Evolutionary conservation across 108 stramenopile species (phyloP), one percentile per base, ranked within the genome.

Genomic region (Discostella stelligeroides): DNA sequence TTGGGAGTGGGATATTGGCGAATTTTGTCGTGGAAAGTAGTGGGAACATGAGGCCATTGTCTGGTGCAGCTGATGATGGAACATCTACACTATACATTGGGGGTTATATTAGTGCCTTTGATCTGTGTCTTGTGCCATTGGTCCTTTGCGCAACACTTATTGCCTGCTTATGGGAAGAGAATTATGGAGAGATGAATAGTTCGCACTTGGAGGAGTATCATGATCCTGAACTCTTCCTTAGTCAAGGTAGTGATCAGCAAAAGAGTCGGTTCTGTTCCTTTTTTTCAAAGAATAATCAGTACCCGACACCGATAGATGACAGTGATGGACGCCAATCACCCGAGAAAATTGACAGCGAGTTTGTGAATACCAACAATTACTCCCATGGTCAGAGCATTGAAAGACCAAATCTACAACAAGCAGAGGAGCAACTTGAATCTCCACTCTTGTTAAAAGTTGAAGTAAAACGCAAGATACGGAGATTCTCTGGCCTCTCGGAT

Each of bases 71-170:
- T n/a, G n/a, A n/a, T n/a, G n/a, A n/a, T n/a, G n/a, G n/a, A 45
- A 11, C 60, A 15, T 43, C 18, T n/a, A n/a, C n/a, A 14, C 28
- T 86, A 14, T 88, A 87, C 69, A 66, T 72, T 50, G 92, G 94
- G 38, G 96, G 97, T 15, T 94, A 88, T 68, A 79, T 95, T 49
- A 90, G 90, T 54, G 97, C 98, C 13, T 99, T 99, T 61, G 95
- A 99, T 81, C 60, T 88, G 15, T 92, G 97, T 23, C 63, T 96
- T 23, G 61, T 84, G 18, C 85, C 95, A 18, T 84, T 97, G 41
- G 15, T 89, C 1, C 28, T 87, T 13, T 96, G 92, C 60, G 88
- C 82, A 0, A 30, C 76, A 30, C 54, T 90, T 14, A 88, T 91
- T n/a, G 21, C 60, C 21, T 30, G 76, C 17, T 42, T 83, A 13